Conservation (phyloP, 768 basidiomycete species). For the Trametes punicea region DNA sequence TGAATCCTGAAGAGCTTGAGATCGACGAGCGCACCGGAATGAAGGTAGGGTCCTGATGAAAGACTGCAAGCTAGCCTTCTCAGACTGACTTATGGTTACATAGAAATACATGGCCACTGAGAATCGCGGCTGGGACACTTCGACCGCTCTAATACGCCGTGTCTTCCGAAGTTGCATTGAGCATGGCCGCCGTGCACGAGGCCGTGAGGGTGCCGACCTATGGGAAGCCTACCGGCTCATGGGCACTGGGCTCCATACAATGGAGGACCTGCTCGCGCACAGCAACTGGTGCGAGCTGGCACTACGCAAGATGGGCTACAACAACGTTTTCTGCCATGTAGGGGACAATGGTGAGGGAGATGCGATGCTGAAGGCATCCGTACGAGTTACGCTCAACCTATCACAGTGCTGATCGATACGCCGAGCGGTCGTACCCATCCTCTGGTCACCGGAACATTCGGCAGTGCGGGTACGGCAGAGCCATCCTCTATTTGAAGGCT, state of each 20-base stretch:
- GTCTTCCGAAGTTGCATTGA: slow-evolving; percentile 65
- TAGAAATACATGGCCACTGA: slow-evolving; percentile 81
- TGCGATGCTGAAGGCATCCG: background rate
- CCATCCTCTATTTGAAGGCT: too few relatives aligned
- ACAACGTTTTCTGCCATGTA: slow-evolving; percentile 76
- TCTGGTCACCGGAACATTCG: slow-evolving; percentile 67
- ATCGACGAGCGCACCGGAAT: slow-evolving; percentile 76
- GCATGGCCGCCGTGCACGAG: slow-evolving; percentile 53
- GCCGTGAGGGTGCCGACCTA: slow-evolving; percentile 51
- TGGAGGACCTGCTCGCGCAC: slow-evolving; percentile 77
- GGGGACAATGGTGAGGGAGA: slow-evolving; percentile 49
- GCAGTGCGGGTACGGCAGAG: slow-evolving; percentile 30
- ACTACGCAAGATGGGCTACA: slow-evolving; percentile 64
- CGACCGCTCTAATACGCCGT: slow-evolving; percentile 62
- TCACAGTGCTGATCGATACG: slow-evolving; percentile 39
- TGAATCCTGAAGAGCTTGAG: slow-evolving; percentile 67
- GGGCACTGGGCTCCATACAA: slow-evolving; percentile 63
- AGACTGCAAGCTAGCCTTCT: too few relatives aligned
- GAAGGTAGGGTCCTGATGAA: slow-evolving; percentile 47
- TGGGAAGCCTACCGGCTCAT: slow-evolving; percentile 71
- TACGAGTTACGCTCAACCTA: background rate
- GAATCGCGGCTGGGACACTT: slow-evolving; percentile 69
- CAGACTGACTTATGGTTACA: background rate
- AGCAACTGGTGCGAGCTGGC: slow-evolving; percentile 79
- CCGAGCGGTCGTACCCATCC: slow-evolving; percentile 57